Base-by-base conservation (phyloP, 1,284 basidiomycete species). In the Microbotryomycetes sp. region DNA sequence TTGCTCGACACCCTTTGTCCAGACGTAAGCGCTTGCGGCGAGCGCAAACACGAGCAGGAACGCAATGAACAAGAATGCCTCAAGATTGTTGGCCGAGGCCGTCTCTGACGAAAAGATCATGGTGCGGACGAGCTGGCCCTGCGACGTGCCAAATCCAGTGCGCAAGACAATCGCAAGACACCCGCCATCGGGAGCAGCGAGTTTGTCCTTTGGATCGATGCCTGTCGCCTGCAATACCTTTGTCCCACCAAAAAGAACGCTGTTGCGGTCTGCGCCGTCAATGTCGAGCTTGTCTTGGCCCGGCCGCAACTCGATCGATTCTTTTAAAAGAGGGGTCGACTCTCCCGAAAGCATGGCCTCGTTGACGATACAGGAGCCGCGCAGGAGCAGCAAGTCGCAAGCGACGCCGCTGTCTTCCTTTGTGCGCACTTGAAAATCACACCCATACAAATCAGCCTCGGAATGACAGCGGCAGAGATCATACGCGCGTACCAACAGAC, bases 21-120 rank as follows among this genome's bases (percentile, higher is more conserved):
- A 97, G 41, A 97, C 92, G 77, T 97, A 97, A 80, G 89, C 91
- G 70, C 87, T 89, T 1, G 93, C 93, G 49, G 91, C 91, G 69
- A 97, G 89, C 53, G 93, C 92, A 73, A 97, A 97, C 67, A 96
- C 88, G 59, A 97, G 83, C 21, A 97, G 78, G 82, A 97, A 97
- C 1, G 89, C 91, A 64, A 97, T 94, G 79, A 97, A 97, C 59
- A 96, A 76, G 84, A 96, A 96, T 2, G 85, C 86, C 74, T 97
- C 93, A 61, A 88, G 64, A 76, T 92, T 97, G 79, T 96, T 96
- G 35, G 92, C 93, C 13, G 89, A 90, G 23, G 97, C 86, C 18
- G 90, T 87, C 73, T 97, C 92, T 1, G 89, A 91, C 4, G 89
- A 92, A 79, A 96, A 97, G 65, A 97, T 91, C 92, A 97, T 97